Conservation (phyloP, 768 basidiomycete species). For the Solioccasus polychromus region DNA sequence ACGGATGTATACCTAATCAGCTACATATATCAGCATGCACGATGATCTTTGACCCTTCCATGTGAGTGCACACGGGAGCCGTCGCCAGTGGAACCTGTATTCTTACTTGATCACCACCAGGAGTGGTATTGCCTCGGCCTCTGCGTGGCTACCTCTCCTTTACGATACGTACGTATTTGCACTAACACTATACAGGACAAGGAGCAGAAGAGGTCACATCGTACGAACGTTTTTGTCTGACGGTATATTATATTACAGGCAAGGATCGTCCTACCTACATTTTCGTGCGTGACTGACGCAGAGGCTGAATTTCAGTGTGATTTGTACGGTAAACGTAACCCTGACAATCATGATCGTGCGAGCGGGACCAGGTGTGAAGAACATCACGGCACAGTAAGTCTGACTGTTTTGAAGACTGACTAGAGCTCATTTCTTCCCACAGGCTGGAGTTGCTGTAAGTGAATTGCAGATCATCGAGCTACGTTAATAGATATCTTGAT, state of each 20-base stretch:
- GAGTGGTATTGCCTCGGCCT: constrained; percentile 29
- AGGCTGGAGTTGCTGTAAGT: constrained; percentile 42
- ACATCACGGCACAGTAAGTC: constrained; percentile 35
- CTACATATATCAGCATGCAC: constrained; percentile 33
- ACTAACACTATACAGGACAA: constrained; percentile 34
- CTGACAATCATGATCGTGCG: constrained; percentile 38
- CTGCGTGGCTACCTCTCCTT: constrained; percentile 40
- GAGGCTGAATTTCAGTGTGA: constrained; percentile 26
- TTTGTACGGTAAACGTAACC: constrained; percentile 37
- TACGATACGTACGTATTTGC: constrained; percentile 38
- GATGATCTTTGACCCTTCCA: constrained; percentile 33
- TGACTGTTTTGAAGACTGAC: neutral
- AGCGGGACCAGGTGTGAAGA: constrained; percentile 30
- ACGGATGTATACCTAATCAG: constrained; percentile 26
- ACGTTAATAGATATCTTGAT: constrained; percentile 36
- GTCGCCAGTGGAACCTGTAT: neutral
- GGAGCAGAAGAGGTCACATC: constrained; percentile 15
- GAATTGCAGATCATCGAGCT: neutral
- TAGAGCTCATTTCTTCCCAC: neutral
- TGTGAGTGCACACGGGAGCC: constrained; percentile 18
- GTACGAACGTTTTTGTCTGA: constrained; percentile 29
- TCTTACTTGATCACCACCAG: constrained; percentile 8
- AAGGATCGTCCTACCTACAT: neutral
- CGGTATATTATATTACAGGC: constrained; percentile 38
- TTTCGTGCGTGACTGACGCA: neutral